Base-by-base conservation (phyloP, 2,329 filamentous ascomycete species). In the Pseudogymnoascus sp. region DNA sequence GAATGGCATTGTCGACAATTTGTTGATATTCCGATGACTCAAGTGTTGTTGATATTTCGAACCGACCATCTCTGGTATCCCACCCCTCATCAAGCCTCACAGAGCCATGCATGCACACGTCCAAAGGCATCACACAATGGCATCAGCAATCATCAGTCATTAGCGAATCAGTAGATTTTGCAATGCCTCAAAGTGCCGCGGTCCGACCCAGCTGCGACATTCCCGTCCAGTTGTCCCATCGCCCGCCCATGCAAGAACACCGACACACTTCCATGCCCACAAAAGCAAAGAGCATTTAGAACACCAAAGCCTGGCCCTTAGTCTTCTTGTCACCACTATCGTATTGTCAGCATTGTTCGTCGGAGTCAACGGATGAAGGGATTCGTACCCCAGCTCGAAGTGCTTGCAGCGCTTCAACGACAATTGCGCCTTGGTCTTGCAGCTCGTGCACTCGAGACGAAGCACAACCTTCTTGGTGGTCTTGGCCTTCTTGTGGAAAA, bases 401-500 rank as follows among this genome's bases (percentile, higher is more conserved):
- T 99, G 94, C 90, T 99, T 99, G 92, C 94, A 99, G 78, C 94
- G 91, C 90, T 99, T 99, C 80, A 99, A 85, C 73, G 94, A 86
- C 76, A 99, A 86, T 85, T 99, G 92, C 80, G 87, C 87, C 89
- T 97, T 97, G 79, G 91, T 88, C 89, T 97, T 97, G 91, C 94
- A 99, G 73, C 82, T 79, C 76, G 91, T 93, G 86, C 94, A 99
- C 81, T 99, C 94, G 80, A 99, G 83, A 84, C 94, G 88, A 80
- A 99, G 84, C 75, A 99, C 95, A 74, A 99, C 89, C 89, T 99
- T 99, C 90, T 99, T 99, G 78, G 94, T 99, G 73, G 94, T 99
- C 90, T 99, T 99, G 72, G 94, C 94, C 85, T 97, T 97, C 89
- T 97, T 99, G 90, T 97, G 94, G 90, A 97, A 99, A 77, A 99